Percentiles rank a stretch among this genome's conserved stretches.
Evolutionary conservation across 1,284 basidiomycete genomes (phyloP).

Genomic region (Puccinia coronata): DNA sequence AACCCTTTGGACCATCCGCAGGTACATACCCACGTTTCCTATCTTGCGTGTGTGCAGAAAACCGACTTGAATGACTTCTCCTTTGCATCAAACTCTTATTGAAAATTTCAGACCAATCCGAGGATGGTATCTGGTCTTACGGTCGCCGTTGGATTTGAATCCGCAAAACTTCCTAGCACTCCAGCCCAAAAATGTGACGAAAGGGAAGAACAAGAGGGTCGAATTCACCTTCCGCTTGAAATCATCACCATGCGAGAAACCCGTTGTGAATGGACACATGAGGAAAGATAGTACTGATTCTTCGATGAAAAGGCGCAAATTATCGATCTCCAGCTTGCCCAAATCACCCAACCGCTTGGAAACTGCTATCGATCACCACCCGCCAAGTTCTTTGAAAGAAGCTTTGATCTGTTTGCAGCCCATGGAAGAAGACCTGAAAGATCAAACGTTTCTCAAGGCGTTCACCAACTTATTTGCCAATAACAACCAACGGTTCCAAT

Average conservation of each 20-base stretch:
- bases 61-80: not conserved
- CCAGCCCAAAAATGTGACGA: slow-evolving; percentile 22
- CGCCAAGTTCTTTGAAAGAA: not conserved
- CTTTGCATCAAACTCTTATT: not conserved
- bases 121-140: slow-evolving; percentile 46
- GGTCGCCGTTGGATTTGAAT: slow-evolving; percentile 17
- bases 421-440: not conserved
- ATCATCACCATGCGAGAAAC: not conserved
- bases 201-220: slow-evolving; percentile 12
- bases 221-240: slow-evolving; percentile 24
- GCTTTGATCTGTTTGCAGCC: slow-evolving; percentile 7
- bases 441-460: slow-evolving; percentile 13
- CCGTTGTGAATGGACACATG: not conserved
- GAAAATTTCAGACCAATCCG: slow-evolving; percentile 25
- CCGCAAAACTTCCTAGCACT: slow-evolving; percentile 21
- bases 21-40: not conserved
- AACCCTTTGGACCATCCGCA: slow-evolving; percentile 45
- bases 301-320: slow-evolving; percentile 1
- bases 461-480: slow-evolving; percentile 24
- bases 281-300: slow-evolving; percentile 3
- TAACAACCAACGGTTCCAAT: slow-evolving; percentile 14
- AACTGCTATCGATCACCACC: not conserved
- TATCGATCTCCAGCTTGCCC: slow-evolving; percentile 18
- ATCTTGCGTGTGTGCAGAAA: not conserved
- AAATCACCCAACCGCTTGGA: slow-evolving; percentile 2